Evolutionary conservation across 1,284 basidiomycete genomes (phyloP), one percentile per base, ranked within the genome.

Genomic region (Malassezia sp.): DNA sequence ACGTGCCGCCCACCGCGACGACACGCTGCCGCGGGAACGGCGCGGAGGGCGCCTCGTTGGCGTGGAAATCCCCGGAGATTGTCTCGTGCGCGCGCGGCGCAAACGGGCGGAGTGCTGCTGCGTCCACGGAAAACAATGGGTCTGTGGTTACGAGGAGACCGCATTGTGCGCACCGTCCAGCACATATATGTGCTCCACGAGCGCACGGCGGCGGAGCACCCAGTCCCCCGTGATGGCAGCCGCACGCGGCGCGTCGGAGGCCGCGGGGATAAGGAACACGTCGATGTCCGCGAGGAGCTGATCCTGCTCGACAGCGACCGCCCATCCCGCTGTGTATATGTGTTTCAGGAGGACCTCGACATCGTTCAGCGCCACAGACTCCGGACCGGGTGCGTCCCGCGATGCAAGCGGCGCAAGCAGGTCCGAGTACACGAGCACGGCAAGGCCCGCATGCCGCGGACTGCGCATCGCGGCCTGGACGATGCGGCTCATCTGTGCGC

Each of bases 1-100:
- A 97, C 0, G 91, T 97, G 9, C 82, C 82, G 21, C 82, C 82
- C 8, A 82, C 56, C 63, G 75, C 57, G 7, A 54, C 57, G 9
- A 31, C 27, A 6, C 22, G 28, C 24, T 14, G 22, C 3, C 21
- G 30, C 4, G 30, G 40, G 17, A 33, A 34, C 14, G 29, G 14
- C 9, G 15, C 5, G 17, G 7, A 4, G 3, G 18, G 2, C 18
- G 15, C 12, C 12, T 7, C 40, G 20, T 34, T n/a, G 5, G 23
- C 38, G 7, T 33, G 17, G 17, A 29, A 3, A 7, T 18, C 20
- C 15, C 26, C 6, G 7, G 26, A 6, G 26, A 27, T 27, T 6
- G 26, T 7, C 7, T 11, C 7, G 7, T 6, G 26, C 26, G 6
- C 26, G 26, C 6, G 26, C 26, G 26, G 26, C 26, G 26, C 26